Evolutionary conservation across 768 basidiomycete genomes (phyloP), one percentile per base, ranked within the genome.

Genomic region (Boletus subcaerulescens): DNA sequence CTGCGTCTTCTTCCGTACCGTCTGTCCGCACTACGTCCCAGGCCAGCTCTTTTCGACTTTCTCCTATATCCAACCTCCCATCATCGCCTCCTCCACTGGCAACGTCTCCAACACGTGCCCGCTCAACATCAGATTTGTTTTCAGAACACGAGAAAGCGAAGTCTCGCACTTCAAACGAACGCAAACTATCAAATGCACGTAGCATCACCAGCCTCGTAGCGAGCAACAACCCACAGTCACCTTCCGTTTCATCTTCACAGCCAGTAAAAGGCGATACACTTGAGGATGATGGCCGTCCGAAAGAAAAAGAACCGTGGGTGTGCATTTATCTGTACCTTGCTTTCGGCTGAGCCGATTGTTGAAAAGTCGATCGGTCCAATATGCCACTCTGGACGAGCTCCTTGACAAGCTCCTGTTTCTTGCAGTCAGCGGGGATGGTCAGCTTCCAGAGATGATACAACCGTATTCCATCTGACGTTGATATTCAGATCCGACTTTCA

Each of bases 391-490:
- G 49, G 89, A 92, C 5, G 89, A 91, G 60, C 74, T 93, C 39
- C 73, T 93, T 39, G 88, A 93, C 66, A 92, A 90, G 65, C 76
- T 93, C 2, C 71, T 93, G 11, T 93, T 93, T 66, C 73, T 93
- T 66, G 81, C 87, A 43, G 85, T 93, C 49, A 91, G 89, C 62
- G 89, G 88, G 48, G 91, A 93, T 67, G 91, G 91, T 92, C 59
- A 73, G 67, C 32, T 50, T 15, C 31, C 22, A 12, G 29, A 36
- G 43, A 43, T 38, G 20, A 18, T 20, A 8, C 70, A 59, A 24
- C 33, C 35, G 35, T 14, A 49, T 50, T 13, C 29, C 18, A 56
- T 53, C 58, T 63, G 46, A 66, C 26, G 6, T 40, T 32, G 52
- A 31, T 52, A 46, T 55, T 10, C 52, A 93, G 91, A 93, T 67